Conservation (phyloP, 2,329 filamentous ascomycete species). For the Beauveria rudraprayagi region DNA sequence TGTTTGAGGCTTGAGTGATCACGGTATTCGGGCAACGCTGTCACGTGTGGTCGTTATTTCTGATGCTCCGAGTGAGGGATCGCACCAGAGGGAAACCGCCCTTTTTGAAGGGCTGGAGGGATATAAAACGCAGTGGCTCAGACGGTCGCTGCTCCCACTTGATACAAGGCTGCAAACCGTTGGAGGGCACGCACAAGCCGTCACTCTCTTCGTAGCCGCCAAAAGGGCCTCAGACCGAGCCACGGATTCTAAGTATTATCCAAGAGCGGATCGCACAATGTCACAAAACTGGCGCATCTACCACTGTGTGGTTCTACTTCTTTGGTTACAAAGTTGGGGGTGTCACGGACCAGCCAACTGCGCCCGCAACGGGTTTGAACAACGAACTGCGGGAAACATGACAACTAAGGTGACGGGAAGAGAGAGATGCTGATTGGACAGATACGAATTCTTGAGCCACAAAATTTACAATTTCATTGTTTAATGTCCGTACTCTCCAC, state of each 20-base stretch:
- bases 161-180: slow-evolving; percentile 1
- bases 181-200: slow-evolving; percentile 5
- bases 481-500: slow-evolving; percentile 2
- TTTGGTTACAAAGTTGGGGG: slow-evolving; percentile 5
- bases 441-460: neutral
- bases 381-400: slow-evolving; percentile 4
- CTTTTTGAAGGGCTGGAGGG: neutral
- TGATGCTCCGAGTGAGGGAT: neutral
- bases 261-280: slow-evolving; percentile 1
- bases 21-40: neutral
- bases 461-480: slow-evolving; percentile 6
- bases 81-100: neutral
- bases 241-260: neutral
- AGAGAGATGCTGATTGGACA: slow-evolving; percentile 1
- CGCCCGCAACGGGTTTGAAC: slow-evolving; percentile 9
- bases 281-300: slow-evolving; percentile 4
- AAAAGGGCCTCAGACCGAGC: neutral
- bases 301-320: slow-evolving; percentile 1
- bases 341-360: slow-evolving; percentile 11
- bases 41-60: neutral
- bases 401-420: neutral
- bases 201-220: neutral
- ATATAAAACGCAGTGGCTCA: neutral
- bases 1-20: neutral
- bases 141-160: neutral